Evolutionary conservation across 148 eudicot genomes (phyloP).

Genomic region (Camellia sinensis): DNA sequence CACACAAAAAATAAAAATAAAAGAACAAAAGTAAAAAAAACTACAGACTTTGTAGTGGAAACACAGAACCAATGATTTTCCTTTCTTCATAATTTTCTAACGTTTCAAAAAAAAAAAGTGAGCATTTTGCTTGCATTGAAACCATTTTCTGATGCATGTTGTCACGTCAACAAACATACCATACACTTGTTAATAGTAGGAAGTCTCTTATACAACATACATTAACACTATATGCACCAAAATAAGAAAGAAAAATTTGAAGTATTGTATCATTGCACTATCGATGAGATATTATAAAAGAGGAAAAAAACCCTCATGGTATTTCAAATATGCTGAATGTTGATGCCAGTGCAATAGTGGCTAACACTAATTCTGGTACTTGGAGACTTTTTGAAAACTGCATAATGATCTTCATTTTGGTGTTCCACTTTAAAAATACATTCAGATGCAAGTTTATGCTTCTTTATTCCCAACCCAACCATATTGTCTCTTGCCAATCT

Average conservation of each 20-base stretch:
- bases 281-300: background rate
- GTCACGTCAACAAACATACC: too few species aligned
- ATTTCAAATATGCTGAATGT: background rate
- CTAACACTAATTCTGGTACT: background rate
- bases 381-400: too few species aligned
- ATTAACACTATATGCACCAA: too few species aligned
- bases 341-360: background rate
- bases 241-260: background rate
- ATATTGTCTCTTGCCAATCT: too few species aligned
- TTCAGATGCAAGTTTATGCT: background rate
- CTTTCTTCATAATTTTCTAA: too few species aligned
- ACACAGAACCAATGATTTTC: too few species aligned
- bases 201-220: too few species aligned
- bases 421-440: background rate
- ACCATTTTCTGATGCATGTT: too few species aligned
- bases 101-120: too few species aligned
- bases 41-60: too few species aligned
- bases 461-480: conserved; percentile 1
- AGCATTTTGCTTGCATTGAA: too few species aligned
- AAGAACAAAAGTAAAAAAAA: background rate
- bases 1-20: background rate
- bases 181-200: too few species aligned
- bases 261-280: background rate
- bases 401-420: background rate
- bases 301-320: background rate